phyloP scores from a whole-genome alignment of 345 rosid species.

The Durio zibethinus region DNA sequence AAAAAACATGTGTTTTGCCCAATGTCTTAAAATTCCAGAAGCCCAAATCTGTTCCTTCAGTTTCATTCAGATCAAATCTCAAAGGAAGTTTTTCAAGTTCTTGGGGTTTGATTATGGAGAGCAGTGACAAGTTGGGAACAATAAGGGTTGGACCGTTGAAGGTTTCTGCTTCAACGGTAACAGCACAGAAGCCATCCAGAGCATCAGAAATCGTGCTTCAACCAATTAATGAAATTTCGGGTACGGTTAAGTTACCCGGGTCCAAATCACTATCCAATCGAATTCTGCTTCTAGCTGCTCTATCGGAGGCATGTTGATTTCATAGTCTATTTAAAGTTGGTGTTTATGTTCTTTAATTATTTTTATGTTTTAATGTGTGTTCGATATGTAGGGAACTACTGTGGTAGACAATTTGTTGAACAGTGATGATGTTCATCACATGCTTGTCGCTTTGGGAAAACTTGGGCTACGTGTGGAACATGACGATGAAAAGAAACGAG shows the following conservation, averaged over 20 bases:
- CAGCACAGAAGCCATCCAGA: slow-evolving; percentile 59
- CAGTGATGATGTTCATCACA: slow-evolving; percentile 84
- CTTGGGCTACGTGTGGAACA: slow-evolving; percentile 66
- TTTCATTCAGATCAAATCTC: slow-evolving; percentile 41
- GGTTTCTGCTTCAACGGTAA: slow-evolving; percentile 54
- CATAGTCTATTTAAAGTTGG: background rate
- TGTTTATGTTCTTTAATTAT: background rate
- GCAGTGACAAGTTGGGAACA: slow-evolving; percentile 11
- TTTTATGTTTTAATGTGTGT: background rate
- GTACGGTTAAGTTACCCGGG: slow-evolving; percentile 79
- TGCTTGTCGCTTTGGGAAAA: slow-evolving; percentile 82
- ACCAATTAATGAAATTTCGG: slow-evolving; percentile 82
- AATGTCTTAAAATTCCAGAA: slow-evolving; percentile 29
- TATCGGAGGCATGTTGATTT: slow-evolving; percentile 59
- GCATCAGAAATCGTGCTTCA: slow-evolving; percentile 74
- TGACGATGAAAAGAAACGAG: slow-evolving; percentile 50
- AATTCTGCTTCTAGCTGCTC: slow-evolving; percentile 87
- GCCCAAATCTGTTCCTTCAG: slow-evolving; percentile 23
- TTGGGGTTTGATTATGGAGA: slow-evolving; percentile 33
- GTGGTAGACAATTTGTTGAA: slow-evolving; percentile 82
- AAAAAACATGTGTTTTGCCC: slow-evolving; percentile 24
- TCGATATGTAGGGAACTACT: slow-evolving; percentile 65
- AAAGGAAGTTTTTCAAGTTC: slow-evolving; percentile 22
- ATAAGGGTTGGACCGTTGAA: slow-evolving; percentile 24
- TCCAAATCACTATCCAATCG: slow-evolving; percentile 94